Percentiles rank a stretch among this genome's conserved stretches.
These are phyloP conservation scores for Cladophialophora exuberans DNA, from an alignment of 2,329 filamentous ascomycete species.

Conservation along the genomic window DNA sequence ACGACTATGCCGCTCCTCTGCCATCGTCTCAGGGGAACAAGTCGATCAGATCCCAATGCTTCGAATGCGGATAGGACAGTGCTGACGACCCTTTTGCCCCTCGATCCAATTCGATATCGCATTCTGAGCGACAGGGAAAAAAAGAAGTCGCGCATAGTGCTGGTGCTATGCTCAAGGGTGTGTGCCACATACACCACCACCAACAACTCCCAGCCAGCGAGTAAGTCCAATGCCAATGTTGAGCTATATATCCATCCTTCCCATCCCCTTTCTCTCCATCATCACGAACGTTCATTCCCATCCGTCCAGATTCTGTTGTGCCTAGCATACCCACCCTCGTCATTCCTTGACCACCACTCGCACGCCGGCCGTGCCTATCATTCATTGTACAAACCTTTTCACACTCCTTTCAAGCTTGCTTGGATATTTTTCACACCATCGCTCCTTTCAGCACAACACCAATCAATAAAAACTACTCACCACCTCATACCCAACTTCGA, in stretches of 20 bases:
- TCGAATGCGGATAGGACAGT: slow-evolving; percentile 20
- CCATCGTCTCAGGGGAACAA: not conserved
- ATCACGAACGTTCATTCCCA: too few relatives aligned
- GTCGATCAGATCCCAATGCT: slow-evolving; percentile 22
- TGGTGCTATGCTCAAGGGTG: slow-evolving; percentile 13
- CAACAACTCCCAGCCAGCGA: not conserved
- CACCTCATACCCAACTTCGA: slow-evolving; percentile 9
- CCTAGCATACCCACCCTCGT: too few relatives aligned
- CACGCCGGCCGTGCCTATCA: too few relatives aligned
- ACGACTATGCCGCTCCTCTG: not conserved
- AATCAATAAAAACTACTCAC: not conserved
- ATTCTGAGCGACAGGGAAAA: not conserved
- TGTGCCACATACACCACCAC: not conserved
- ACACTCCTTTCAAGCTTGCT: not conserved
- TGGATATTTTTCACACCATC: not conserved
- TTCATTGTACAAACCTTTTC: not conserved
- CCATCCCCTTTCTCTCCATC: too few relatives aligned
- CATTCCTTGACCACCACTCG: too few relatives aligned
- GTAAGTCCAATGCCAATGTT: not conserved
- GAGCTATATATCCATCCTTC: not conserved
- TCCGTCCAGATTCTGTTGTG: too few relatives aligned
- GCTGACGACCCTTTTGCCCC: slow-evolving; percentile 20
- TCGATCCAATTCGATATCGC: not conserved
- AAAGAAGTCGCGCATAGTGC: not conserved
- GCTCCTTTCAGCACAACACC: not conserved